phyloP scores from a whole-genome alignment of 2,329 filamentous ascomycete species.

The Chalaropsis ovoidea region DNA sequence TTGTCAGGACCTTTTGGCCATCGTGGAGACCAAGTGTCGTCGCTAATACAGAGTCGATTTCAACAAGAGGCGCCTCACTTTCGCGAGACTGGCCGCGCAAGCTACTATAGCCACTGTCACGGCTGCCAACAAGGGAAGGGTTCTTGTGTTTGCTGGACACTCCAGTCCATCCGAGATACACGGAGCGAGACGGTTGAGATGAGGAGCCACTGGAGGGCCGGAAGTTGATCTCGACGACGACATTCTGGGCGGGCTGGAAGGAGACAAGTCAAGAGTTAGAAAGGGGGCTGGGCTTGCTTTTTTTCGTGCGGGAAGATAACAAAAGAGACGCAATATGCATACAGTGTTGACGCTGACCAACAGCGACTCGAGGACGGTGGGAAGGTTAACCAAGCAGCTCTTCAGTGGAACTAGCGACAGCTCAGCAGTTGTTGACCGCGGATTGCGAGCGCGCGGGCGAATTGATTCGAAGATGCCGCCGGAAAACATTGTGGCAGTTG shows the following conservation, averaged over 20 bases:
- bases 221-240: conserved; percentile 83
- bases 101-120: conserved; percentile 56
- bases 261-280: conserved; percentile 26
- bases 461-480: conserved; percentile 24
- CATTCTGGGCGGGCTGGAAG: conserved; percentile 77
- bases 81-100: conserved; percentile 46
- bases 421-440: conserved; percentile 63
- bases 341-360: conserved; percentile 86
- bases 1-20: conserved; percentile 63
- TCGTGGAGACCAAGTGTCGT: conserved; percentile 65
- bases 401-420: conserved; percentile 78
- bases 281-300: background rate
- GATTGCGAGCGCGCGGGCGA: conserved; percentile 36
- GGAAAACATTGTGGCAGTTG: conserved; percentile 20
- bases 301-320: background rate
- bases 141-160: conserved; percentile 87
- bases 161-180: conserved; percentile 93
- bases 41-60: conserved; percentile 79
- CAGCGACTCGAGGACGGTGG: conserved; percentile 69
- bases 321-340: conserved; percentile 33
- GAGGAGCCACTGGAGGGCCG: conserved; percentile 39
- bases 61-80: conserved; percentile 66
- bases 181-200: conserved; percentile 45
- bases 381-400: conserved; percentile 91
- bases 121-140: conserved; percentile 58